Evolutionary conservation across 176 grass and related monocot species (phyloP).

Genomic region (Themeda triandra): DNA sequence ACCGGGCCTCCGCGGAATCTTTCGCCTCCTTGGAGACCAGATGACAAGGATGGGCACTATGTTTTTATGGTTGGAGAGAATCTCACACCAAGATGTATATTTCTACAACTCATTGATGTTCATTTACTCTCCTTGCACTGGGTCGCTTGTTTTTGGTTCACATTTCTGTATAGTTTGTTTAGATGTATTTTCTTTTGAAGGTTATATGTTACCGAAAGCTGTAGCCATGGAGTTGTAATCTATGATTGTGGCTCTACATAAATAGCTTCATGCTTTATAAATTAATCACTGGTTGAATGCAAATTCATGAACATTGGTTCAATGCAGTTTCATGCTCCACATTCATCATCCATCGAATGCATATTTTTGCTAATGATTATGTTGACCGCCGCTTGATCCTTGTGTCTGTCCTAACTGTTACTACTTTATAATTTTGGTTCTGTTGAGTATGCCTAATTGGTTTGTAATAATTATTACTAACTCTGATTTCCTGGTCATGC

Average conservation of each 20-base stretch:
- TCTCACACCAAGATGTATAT: conserved; percentile 92
- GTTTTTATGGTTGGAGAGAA: conserved; percentile 72
- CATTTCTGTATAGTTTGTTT: conserved; percentile 1
- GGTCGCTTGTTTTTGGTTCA: conserved; percentile 1
- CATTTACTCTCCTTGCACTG: not conserved
- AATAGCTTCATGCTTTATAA: not conserved
- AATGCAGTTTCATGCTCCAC: not conserved
- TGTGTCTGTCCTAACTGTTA: not conserved
- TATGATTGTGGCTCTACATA: not conserved
- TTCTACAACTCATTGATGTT: not conserved
- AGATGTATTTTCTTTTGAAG: not conserved
- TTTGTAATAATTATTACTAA: conserved; percentile 12
- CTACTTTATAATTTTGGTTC: conserved; percentile 7
- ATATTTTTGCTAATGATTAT: not conserved
- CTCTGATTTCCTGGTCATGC: conserved; percentile 34
- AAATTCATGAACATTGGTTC: not conserved
- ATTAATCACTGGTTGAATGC: not conserved
- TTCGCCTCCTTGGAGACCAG: conserved; percentile 76
- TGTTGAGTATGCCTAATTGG: conserved; percentile 3
- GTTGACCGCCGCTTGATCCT: not conserved
- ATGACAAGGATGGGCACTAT: conserved; percentile 96
- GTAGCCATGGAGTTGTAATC: not conserved
- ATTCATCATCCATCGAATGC: not conserved
- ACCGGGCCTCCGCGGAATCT: conserved; percentile 41
- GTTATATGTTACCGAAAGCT: conserved; percentile 3